These are phyloP conservation scores for Nannizzia gypsea DNA, from an alignment of 2,329 filamentous ascomycete genomes.

Conservation along the genomic window DNA sequence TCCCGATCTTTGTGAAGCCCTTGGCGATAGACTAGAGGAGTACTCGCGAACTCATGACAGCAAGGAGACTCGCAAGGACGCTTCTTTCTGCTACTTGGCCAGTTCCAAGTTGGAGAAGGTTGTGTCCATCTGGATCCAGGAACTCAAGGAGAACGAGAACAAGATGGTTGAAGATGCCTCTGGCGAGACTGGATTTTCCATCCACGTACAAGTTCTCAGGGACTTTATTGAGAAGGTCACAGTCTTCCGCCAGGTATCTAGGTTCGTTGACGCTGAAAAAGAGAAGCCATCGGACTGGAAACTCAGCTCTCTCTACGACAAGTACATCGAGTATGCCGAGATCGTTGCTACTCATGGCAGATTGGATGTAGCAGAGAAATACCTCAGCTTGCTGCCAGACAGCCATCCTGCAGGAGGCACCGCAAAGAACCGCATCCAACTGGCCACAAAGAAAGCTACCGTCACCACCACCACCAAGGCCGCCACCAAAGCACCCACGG, in stretches of 20 bases:
- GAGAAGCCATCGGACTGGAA: conserved; percentile 71
- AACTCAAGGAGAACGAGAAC: conserved; percentile 74
- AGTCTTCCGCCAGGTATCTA: conserved; percentile 85
- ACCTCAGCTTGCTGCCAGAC: conserved; percentile 72
- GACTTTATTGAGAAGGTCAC: conserved; percentile 97
- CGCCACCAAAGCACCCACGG: conserved; percentile 30
- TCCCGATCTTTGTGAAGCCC: conserved; percentile 82
- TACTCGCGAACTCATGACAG: conserved; percentile 45
- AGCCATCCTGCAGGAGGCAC: conserved; percentile 79
- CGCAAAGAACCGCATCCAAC: conserved; percentile 69
- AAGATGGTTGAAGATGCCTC: conserved; percentile 56
- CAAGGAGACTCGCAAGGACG: conserved; percentile 59
- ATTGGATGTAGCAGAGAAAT: conserved; percentile 74
- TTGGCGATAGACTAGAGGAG: conserved; percentile 83
- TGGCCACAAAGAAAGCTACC: conserved; percentile 62
- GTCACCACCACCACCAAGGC: conserved; percentile 34
- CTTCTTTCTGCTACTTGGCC: conserved; percentile 90
- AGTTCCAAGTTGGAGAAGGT: conserved; percentile 97
- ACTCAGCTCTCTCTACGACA: conserved; percentile 74
- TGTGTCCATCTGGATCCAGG: conserved; percentile 81
- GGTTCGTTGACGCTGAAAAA: conserved; percentile 72
- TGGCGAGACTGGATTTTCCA: conserved; percentile 73
- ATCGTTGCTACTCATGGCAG: conserved; percentile 86
- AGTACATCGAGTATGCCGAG: conserved; percentile 94
- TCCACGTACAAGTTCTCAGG: conserved; percentile 79